phyloP scores from a whole-genome alignment of 495 filamentous ascomycete species.

The Stereocaulon alpinum region DNA sequence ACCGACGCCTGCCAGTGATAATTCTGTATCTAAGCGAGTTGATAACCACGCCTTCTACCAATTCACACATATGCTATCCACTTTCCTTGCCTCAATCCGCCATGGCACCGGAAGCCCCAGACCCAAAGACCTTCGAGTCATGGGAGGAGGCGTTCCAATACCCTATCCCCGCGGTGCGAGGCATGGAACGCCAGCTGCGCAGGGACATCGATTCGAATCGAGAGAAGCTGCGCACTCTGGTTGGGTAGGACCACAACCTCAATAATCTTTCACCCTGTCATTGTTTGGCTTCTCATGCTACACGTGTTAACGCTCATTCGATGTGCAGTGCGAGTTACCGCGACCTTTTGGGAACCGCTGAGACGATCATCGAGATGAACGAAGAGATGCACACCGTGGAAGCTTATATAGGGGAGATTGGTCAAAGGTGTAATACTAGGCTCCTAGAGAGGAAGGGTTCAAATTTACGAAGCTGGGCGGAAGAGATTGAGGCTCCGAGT shows the following conservation, averaged over 20 bases:
- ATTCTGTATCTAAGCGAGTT: neutral
- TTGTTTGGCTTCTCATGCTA: neutral
- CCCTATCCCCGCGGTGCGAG: slow-evolving; percentile 51
- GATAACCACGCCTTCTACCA: neutral
- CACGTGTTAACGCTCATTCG: slow-evolving; percentile 7
- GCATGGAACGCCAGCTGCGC: slow-evolving; percentile 53
- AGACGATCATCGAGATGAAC: slow-evolving; percentile 85
- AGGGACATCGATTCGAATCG: slow-evolving; percentile 67
- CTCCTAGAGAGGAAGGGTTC: slow-evolving; percentile 56
- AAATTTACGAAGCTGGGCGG: slow-evolving; percentile 52
- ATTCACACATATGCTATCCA: neutral
- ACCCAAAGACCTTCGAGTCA: slow-evolving; percentile 47
- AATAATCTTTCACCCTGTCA: slow-evolving; percentile 14
- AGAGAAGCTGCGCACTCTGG: slow-evolving; percentile 77
- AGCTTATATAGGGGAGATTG: slow-evolving; percentile 56
- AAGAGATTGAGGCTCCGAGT: slow-evolving; percentile 37
- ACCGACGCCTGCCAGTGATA: no score
- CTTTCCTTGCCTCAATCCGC: slow-evolving; percentile 11
- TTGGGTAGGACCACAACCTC: slow-evolving; percentile 48
- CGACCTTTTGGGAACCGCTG: slow-evolving; percentile 84
- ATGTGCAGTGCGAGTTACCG: slow-evolving; percentile 66
- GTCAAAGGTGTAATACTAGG: slow-evolving; percentile 64
- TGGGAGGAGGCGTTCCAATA: slow-evolving; percentile 63
- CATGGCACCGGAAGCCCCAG: slow-evolving; percentile 50
- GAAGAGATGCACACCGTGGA: slow-evolving; percentile 65